Base-by-base conservation (phyloP, 176 grass and related monocot species). In the Hyparrhenia diplandra region DNA sequence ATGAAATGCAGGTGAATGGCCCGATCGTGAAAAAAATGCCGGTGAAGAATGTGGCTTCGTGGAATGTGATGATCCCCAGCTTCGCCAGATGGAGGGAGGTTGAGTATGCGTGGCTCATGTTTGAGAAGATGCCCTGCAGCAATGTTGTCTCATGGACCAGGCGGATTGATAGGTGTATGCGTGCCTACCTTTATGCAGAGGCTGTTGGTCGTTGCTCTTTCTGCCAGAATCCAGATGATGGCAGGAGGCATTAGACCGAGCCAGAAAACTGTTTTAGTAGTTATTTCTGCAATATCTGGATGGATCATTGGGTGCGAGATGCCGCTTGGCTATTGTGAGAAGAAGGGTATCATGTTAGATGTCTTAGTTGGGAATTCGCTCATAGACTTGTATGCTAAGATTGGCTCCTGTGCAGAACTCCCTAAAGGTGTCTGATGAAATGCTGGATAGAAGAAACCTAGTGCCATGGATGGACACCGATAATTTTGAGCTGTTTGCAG, bases 381-480 rank as follows among this genome's bases (percentile, higher is more conserved):
- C 55, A 39, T 39, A 71, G 86, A 91, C 42, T 34, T 88, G 76
- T 94, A 88, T 77, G 85, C 88, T n/a, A 88, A 86, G 72, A 75
- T 85, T 64, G 88, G 92, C n/a, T 90, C 85, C 85, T 6, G 74
- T 91, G 18, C 41, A 46, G 11, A 88, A 43, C 71, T 88, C 88
- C 0, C 64, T 70, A 14, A 94, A 80, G 41, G 34, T 88, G 52
- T 88, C 84, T 18, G 1, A 75, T 29, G 71, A 77, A 66, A 82
- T 88, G 83, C 35, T 67, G 30, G 46, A 29, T 17, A 83, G 76
- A 67, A 91, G 67, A 63, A 91, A 91, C 25, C 81, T 88, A 60
- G 86, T 94, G 13, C 88, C 92, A 31, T 94, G 92, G 92, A 31
- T 94, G 92, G 92, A 89, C 92, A 32, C 84, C 88, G 10, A 87